Evolutionary conservation across 805 yeast genomes (phyloP), one percentile per base, ranked within the genome.

Genomic region (Suhomyces faveliae): DNA sequence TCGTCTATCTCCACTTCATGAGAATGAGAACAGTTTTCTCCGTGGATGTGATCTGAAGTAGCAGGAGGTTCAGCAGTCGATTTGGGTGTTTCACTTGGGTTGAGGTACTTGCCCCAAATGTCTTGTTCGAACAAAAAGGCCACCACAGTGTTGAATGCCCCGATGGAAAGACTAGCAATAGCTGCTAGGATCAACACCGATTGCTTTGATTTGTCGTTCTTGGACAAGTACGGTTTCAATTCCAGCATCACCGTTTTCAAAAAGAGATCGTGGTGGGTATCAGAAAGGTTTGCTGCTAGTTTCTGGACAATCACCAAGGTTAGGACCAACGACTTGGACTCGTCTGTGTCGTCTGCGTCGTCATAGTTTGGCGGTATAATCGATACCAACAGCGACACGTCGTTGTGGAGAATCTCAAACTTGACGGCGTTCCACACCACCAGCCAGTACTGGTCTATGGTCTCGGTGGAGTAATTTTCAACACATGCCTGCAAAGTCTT

Each of bases 371-470:
- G 51, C 0, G 73, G 71, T 11, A 70, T 55, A 3, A 71, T 55
- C n/a, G 73, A 59, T 37, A 54, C 53, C 55, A 70, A 65, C 7
- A 61, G 49, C 58, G 51, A 67, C 49, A 50, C 73, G 47, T 86
- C 88, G 37, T 84, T 84, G 62, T 92, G 96, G 48, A 92, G 70
- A n/a, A 92, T 76, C 64, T 92, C 97, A 62, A 81, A 90, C 62
- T 92, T 92, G 45, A 92, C 69, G 0, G 96, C 88, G 56, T 87
- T 86, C 96, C 96, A 94, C 4, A 92, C 60, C 1, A 84, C 78
- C 6, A 78, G 61, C 91, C 96, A 91, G 60, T 80, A 77, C 9
- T 74, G 75, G 24, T 76, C 67, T 8, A 87, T 63, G 0, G 80
- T 72, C 5, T 71, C 74, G 0, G 65, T 56, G 0, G 79, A 71